Evolutionary conservation across 805 yeast species (phyloP).

Genomic region (Monosporozyma aquatica): DNA sequence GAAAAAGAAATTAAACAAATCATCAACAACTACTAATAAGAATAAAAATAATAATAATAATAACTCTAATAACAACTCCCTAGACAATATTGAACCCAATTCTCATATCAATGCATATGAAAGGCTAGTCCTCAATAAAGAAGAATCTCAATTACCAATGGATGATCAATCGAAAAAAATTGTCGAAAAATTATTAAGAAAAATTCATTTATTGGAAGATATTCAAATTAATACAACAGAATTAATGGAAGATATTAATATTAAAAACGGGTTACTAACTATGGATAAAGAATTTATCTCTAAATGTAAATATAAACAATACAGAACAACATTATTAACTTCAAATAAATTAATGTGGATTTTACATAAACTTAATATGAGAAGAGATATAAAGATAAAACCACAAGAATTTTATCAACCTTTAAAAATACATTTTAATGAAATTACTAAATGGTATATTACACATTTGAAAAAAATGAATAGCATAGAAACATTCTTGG

Average conservation of each 20-base stretch:
- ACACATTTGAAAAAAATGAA: conserved; percentile 12
- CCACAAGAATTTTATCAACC: conserved; percentile 8
- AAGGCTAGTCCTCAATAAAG: too few species aligned
- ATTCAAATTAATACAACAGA: conserved; percentile 6
- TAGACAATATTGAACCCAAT: too few species aligned
- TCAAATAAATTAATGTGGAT: conserved; percentile 11
- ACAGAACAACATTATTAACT: conserved; percentile 10
- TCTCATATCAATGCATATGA: too few species aligned
- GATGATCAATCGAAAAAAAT: neutral
- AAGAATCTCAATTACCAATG: neutral
- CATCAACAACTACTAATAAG: neutral
- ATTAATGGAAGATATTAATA: conserved; percentile 1
- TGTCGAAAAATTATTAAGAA: conserved; percentile 10
- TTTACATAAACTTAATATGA: neutral
- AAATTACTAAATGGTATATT: conserved; percentile 13
- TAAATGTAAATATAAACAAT: conserved; percentile 8
- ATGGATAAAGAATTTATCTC: conserved; percentile 6
- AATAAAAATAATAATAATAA: too few species aligned
- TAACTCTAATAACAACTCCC: too few species aligned
- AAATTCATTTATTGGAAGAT: conserved; percentile 10
- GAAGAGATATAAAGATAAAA: neutral
- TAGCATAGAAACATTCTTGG: conserved; percentile 6
- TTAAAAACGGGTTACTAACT: conserved; percentile 2
- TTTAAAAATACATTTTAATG: conserved; percentile 6
- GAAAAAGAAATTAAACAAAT: neutral